phyloP scores from a whole-genome alignment of 176 grass and related monocot species.

The Bromus sterilis region DNA sequence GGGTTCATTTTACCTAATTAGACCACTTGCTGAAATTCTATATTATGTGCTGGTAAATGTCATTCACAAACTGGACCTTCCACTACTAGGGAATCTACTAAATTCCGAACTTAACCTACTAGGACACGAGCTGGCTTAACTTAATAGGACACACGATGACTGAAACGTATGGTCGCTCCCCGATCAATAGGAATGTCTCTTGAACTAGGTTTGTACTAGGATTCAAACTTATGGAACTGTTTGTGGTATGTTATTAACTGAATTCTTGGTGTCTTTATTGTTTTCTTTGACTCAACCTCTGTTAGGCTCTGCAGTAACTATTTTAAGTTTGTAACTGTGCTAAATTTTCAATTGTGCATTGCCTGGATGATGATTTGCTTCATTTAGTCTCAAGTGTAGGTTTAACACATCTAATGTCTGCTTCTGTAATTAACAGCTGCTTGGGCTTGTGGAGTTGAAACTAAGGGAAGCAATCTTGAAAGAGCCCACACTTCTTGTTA shows the following conservation, averaged over 20 bases:
- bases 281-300: not conserved
- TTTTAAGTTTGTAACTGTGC: not conserved
- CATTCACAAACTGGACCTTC: not conserved
- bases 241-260: not conserved
- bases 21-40: not conserved
- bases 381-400: not conserved
- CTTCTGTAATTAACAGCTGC: slow-evolving; percentile 44
- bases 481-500: slow-evolving; percentile 93
- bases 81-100: not conserved
- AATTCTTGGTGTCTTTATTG: not conserved
- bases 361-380: not conserved
- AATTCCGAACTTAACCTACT: not conserved
- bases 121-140: not conserved
- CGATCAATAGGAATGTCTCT: not conserved
- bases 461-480: slow-evolving; percentile 83
- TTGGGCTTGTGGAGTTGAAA: slow-evolving; percentile 78
- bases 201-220: not conserved
- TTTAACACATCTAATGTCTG: not conserved
- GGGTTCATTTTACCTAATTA: not conserved
- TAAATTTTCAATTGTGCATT: not conserved
- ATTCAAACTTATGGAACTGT: not conserved
- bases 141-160: not conserved
- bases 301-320: not conserved
- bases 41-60: not conserved
- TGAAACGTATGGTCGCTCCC: not conserved